Percentiles rank a stretch among this genome's conserved stretches.
These are phyloP conservation scores for Trichoderma guizhouense DNA, from an alignment of 2,329 filamentous ascomycete species.

Conservation along the genomic window DNA sequence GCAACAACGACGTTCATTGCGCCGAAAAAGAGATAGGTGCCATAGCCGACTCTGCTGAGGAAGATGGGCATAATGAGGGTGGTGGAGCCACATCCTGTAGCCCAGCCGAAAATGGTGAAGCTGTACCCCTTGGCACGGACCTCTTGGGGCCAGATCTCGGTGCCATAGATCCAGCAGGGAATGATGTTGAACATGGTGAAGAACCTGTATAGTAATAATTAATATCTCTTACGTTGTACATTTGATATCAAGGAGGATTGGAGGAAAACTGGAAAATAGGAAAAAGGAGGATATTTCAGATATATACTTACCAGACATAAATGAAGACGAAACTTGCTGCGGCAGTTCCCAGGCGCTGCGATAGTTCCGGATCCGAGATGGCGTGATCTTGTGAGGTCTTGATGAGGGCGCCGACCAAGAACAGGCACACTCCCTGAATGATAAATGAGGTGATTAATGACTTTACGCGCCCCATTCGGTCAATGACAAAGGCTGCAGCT, in stretches of 20 bases:
- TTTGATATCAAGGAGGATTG: background rate
- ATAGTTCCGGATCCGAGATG: conserved; percentile 15
- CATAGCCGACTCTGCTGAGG: conserved; percentile 44
- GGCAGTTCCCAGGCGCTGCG: conserved; percentile 22
- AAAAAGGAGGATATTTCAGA: background rate
- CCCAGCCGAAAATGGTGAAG: conserved; percentile 58
- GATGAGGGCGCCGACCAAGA: conserved; percentile 33
- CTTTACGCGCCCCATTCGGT: conserved; percentile 43
- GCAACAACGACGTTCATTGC: conserved; percentile 50
- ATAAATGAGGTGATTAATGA: conserved; percentile 31
- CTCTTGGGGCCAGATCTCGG: conserved; percentile 55
- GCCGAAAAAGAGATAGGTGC: conserved; percentile 51
- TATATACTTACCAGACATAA: conserved; percentile 24
- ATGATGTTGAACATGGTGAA: conserved; percentile 36
- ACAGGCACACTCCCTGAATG: conserved; percentile 29
- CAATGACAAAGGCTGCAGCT: conserved; percentile 49
- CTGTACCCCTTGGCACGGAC: conserved; percentile 58
- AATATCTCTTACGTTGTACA: background rate
- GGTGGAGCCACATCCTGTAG: conserved; percentile 54
- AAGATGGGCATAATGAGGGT: conserved; percentile 52
- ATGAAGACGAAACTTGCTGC: conserved; percentile 27
- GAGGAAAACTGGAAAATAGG: background rate
- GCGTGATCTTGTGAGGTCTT: conserved; percentile 26
- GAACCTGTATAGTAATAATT: conserved; percentile 22
- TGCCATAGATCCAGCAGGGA: conserved; percentile 36